A percentile compares a stretch with the other conserved stretches of the same genome.
Evolutionary conservation across 768 basidiomycete genomes (phyloP).

Genomic region (Galerina marginata): DNA sequence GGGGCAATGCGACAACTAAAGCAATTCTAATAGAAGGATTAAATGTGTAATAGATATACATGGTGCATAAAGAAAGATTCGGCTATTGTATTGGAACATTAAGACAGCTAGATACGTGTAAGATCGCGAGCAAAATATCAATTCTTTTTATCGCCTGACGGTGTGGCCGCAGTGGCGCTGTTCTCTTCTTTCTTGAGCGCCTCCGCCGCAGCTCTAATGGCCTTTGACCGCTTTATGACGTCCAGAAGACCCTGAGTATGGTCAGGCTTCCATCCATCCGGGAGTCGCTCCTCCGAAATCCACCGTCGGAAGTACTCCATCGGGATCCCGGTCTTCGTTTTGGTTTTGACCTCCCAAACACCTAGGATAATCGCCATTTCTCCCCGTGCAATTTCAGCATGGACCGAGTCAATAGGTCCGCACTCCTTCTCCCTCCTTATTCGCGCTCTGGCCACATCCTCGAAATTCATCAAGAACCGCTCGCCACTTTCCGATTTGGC

Average conservation of each 20-base stretch:
- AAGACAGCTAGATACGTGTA: no score
- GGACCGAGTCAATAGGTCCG: conserved; percentile 46
- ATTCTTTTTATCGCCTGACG: neutral
- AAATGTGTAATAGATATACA: no score
- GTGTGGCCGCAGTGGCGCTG: neutral
- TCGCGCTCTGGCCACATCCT: conserved; percentile 55
- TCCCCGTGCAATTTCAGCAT: conserved; percentile 67
- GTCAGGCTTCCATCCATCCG: conserved; percentile 48
- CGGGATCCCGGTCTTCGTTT: conserved; percentile 46
- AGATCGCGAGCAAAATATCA: neutral
- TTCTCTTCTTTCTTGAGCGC: conserved; percentile 25
- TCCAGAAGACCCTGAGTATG: conserved; percentile 41
- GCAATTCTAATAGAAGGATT: no score
- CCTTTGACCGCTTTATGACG: conserved; percentile 37
- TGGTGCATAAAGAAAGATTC: no score
- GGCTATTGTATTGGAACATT: no score
- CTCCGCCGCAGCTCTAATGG: conserved; percentile 35
- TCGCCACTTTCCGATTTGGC: conserved; percentile 19
- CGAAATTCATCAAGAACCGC: conserved; percentile 38
- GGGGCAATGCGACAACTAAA: no score
- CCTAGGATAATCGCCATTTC: conserved; percentile 72
- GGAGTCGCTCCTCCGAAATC: conserved; percentile 58
- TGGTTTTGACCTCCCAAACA: conserved; percentile 50
- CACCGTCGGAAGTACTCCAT: conserved; percentile 53
- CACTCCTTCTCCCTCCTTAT: conserved; percentile 55